phyloP scores from a whole-genome alignment of 2,329 filamentous ascomycete species.

The Trichophyton equinum region DNA sequence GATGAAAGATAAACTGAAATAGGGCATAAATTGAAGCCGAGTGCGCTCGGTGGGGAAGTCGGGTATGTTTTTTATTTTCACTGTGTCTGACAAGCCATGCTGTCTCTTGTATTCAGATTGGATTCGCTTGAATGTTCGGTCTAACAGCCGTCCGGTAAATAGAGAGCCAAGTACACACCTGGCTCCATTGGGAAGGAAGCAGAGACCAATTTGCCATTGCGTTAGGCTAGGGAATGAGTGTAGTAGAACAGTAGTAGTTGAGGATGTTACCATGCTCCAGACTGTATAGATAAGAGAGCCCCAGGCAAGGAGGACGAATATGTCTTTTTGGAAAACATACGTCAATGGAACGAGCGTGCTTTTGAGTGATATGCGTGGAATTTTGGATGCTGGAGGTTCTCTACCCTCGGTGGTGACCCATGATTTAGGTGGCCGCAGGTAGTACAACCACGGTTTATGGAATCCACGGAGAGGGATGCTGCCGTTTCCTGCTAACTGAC shows the following conservation, averaged over 20 bases:
- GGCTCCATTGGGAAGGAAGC: slow-evolving; percentile 17
- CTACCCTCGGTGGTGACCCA: background rate
- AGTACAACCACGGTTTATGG: background rate
- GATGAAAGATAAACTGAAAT: background rate
- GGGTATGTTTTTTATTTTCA: slow-evolving; percentile 42
- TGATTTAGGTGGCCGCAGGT: background rate
- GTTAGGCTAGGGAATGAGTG: background rate
- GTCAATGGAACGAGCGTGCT: background rate
- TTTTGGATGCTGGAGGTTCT: background rate
- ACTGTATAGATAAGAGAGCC: background rate
- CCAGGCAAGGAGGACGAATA: slow-evolving; percentile 25
- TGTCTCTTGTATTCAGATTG: slow-evolving; percentile 34
- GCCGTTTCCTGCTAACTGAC: slow-evolving; percentile 28
- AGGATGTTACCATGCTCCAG: background rate
- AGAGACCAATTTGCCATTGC: slow-evolving; percentile 24
- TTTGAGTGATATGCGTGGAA: background rate
- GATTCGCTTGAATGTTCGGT: slow-evolving; percentile 57
- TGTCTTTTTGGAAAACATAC: slow-evolving; percentile 23
- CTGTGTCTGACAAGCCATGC: slow-evolving; percentile 45
- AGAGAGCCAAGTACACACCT: background rate
- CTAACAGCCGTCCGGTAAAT: slow-evolving; percentile 45
- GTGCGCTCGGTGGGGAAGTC: slow-evolving; percentile 40
- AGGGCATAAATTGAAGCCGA: slow-evolving; percentile 10
- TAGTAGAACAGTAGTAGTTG: background rate
- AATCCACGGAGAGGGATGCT: slow-evolving; percentile 8